phyloP scores from a whole-genome alignment of 164 flowering plant genomes.

The Akebia trifoliata region DNA sequence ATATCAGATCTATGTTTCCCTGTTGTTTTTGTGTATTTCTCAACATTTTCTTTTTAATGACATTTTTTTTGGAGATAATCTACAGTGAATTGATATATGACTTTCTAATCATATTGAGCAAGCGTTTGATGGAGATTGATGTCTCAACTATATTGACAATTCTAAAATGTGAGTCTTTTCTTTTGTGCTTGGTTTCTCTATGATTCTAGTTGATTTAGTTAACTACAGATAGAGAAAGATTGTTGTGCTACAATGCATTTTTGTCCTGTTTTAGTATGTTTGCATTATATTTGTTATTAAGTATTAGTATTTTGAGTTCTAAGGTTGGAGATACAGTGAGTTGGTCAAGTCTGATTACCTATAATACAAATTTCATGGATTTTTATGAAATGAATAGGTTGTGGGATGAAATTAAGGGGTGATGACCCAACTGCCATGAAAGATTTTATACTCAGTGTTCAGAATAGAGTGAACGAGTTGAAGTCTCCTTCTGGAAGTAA shows the following conservation, averaged over 20 bases:
- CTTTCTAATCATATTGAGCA: conserved; percentile 64
- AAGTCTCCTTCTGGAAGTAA: conserved; percentile 41
- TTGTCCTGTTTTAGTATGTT: neutral
- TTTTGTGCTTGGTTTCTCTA: neutral
- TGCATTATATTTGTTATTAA: neutral
- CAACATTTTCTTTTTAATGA: neutral
- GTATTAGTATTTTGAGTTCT: too few species aligned
- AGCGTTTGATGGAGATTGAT: conserved; percentile 74
- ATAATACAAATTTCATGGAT: neutral
- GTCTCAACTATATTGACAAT: conserved; percentile 83
- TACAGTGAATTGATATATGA: conserved; percentile 91
- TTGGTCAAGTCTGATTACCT: neutral
- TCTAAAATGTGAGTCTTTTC: conserved; percentile 59
- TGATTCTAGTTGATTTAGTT: neutral
- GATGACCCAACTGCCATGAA: conserved; percentile 96
- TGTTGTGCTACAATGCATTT: too few species aligned
- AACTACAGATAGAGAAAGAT: too few species aligned
- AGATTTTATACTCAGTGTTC: conserved; percentile 63
- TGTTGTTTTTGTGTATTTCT: neutral
- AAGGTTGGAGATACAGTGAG: too few species aligned
- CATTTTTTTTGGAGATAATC: conserved; percentile 11
- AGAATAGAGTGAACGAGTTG: conserved; percentile 64
- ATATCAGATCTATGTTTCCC: neutral
- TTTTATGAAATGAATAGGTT: conserved; percentile 45
- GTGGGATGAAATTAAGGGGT: conserved; percentile 90